Percentiles rank a stretch among this genome's conserved stretches.
Conservation (phyloP, 805 yeast genomes). For the Saturnispora mendoncae region DNA sequence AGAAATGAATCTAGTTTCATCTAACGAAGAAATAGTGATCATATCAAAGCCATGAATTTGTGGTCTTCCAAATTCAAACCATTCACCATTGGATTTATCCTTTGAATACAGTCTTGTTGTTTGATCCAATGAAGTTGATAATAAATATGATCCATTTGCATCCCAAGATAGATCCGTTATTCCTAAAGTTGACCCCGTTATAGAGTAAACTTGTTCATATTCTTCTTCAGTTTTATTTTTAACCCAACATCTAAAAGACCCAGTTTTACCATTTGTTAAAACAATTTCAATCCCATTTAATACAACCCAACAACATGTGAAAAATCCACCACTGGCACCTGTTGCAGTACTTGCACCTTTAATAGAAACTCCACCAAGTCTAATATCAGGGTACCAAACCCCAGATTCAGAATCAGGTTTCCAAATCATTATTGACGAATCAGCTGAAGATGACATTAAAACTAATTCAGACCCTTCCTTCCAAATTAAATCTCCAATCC, state of each 20-base stretch:
- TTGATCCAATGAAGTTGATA: constrained; percentile 83
- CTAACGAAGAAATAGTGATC: constrained; percentile 64
- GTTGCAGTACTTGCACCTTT: constrained; percentile 99
- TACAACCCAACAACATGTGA: constrained; percentile 60
- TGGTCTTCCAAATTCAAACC: constrained; percentile 94
- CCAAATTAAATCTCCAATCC: constrained; percentile 87
- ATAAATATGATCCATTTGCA: constrained; percentile 51
- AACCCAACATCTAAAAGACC: constrained; percentile 79
- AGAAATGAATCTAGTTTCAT: constrained; percentile 61
- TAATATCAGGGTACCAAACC: constrained; percentile 72
- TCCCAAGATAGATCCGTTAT: constrained; percentile 80
- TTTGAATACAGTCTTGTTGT: constrained; percentile 79
- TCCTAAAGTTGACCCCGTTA: constrained; percentile 68
- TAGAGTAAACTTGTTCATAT: constrained; percentile 38
- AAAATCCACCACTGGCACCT: constrained; percentile 72
- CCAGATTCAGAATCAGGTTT: constrained; percentile 80
- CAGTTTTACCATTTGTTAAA: constrained; percentile 83
- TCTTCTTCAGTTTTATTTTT: constrained; percentile 24
- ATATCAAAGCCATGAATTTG: constrained; percentile 98
- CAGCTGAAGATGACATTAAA: constrained; percentile 82
- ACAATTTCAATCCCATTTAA: constrained; percentile 37
- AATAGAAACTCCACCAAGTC: constrained; percentile 87
- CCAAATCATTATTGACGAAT: constrained; percentile 91
- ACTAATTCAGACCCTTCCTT: constrained; percentile 47
- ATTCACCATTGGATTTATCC: constrained; percentile 39